Conservation (phyloP, 768 basidiomycete genomes). For the Suillus hirtellus region DNA sequence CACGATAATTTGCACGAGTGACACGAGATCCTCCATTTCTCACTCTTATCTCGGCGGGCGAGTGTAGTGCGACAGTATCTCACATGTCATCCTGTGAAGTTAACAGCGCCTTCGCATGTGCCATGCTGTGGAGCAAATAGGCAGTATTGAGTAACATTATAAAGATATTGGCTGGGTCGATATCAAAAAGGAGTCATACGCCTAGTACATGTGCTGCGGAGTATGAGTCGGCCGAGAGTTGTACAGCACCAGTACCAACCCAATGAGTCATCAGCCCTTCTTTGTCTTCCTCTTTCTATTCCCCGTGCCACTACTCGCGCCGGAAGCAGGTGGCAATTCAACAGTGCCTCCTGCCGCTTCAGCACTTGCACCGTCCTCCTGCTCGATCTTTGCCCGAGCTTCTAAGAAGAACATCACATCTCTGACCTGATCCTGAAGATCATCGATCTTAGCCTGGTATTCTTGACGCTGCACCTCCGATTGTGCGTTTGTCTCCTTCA, state of each 20-base stretch:
- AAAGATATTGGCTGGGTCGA: neutral
- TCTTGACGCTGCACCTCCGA: slow-evolving; percentile 56
- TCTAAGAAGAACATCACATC: slow-evolving; percentile 96
- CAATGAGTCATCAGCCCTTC: slow-evolving; percentile 24
- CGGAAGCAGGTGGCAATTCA: slow-evolving; percentile 42
- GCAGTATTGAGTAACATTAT: neutral
- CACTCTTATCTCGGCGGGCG: neutral
- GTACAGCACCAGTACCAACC: neutral
- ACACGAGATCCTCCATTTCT: neutral
- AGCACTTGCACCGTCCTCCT: slow-evolving; percentile 62
- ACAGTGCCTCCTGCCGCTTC: slow-evolving; percentile 80
- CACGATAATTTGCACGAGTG: neutral
- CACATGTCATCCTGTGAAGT: neutral
- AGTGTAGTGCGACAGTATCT: neutral
- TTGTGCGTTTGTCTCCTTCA: slow-evolving; percentile 57
- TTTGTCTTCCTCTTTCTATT: slow-evolving; percentile 48
- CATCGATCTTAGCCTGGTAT: slow-evolving; percentile 57
- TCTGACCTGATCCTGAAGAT: slow-evolving; percentile 85
- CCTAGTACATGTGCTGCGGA: neutral
- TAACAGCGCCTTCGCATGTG: neutral
- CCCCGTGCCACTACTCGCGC: slow-evolving; percentile 25
- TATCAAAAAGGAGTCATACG: neutral
- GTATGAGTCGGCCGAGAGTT: neutral
- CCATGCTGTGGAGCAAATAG: neutral
- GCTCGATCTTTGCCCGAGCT: slow-evolving; percentile 79